Evolutionary conservation across 2,329 filamentous ascomycete species (phyloP).

Genomic region (Dryadomyces sulphureus): DNA sequence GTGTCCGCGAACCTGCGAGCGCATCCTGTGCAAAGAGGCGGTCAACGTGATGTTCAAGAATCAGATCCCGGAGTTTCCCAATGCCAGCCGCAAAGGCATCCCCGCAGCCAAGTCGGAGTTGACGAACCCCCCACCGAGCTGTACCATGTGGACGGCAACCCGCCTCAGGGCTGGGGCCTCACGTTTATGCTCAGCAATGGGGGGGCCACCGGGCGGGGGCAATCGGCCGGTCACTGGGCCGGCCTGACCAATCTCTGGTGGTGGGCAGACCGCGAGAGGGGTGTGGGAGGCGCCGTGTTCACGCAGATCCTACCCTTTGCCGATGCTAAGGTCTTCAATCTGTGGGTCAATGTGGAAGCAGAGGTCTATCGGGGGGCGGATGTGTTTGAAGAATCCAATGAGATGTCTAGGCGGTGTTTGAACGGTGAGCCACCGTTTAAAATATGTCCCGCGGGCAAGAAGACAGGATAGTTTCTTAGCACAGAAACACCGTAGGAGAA

Average conservation of each 20-base stretch:
- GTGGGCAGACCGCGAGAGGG: conserved; percentile 43
- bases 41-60: conserved; percentile 48
- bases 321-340: conserved; percentile 19
- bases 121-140: conserved; percentile 30
- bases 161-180: conserved; percentile 47
- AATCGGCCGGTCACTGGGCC: conserved; percentile 34
- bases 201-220: conserved; percentile 31
- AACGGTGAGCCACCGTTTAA: too few relatives aligned
- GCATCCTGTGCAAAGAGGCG: conserved; percentile 37
- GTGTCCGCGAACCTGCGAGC: conserved; percentile 34
- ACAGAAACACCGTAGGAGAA: too few relatives aligned
- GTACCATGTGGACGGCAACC: conserved; percentile 25
- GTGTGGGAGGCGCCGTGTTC: conserved; percentile 31
- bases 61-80: conserved; percentile 36
- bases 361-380: too few relatives aligned
- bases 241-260: conserved; percentile 42
- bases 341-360: conserved; percentile 23
- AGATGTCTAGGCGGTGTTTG: conserved; percentile 27
- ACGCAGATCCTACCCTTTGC: conserved; percentile 31
- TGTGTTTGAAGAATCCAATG: conserved; percentile 15
- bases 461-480: too few relatives aligned
- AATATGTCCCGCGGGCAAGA: too few relatives aligned
- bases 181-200: conserved; percentile 34
- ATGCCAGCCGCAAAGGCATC: conserved; percentile 28
- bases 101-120: conserved; percentile 28